phyloP scores from a whole-genome alignment of 164 flowering plant genomes.

The Dillenia turbinata region DNA sequence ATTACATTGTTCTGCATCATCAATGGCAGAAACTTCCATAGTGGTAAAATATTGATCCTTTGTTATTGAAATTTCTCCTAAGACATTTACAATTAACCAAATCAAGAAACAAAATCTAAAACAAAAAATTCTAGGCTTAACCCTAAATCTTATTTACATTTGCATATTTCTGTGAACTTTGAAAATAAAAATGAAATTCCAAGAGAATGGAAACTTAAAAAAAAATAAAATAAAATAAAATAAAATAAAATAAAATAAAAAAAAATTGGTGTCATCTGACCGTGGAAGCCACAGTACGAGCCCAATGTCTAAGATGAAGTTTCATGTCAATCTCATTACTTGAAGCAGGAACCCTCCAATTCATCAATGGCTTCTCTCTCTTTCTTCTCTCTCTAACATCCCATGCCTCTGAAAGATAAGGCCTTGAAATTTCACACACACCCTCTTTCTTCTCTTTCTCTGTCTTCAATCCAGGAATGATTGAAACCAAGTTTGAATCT shows the following conservation, averaged over 20 bases:
- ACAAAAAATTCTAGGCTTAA: no score
- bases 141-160: no score
- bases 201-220: not conserved
- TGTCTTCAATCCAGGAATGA: constrained; percentile 54
- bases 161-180: no score
- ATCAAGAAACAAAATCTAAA: no score
- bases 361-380: constrained; percentile 25
- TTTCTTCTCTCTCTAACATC: constrained; percentile 18
- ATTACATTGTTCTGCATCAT: no score
- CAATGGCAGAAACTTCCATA: no score
- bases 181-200: no score
- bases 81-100: no score
- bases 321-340: constrained; percentile 51
- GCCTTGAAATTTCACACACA: constrained; percentile 35
- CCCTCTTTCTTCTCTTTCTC: constrained; percentile 7
- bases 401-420: constrained; percentile 88
- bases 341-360: constrained; percentile 46
- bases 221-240: not conserved
- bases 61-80: no score
- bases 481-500: constrained; percentile 48
- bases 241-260: not conserved
- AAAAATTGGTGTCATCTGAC: constrained; percentile 30
- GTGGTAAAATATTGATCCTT: no score
- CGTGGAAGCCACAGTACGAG: constrained; percentile 70
- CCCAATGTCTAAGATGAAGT: constrained; percentile 64